Conservation (phyloP, 176 grass and related monocot species). For the Themeda triandra region DNA sequence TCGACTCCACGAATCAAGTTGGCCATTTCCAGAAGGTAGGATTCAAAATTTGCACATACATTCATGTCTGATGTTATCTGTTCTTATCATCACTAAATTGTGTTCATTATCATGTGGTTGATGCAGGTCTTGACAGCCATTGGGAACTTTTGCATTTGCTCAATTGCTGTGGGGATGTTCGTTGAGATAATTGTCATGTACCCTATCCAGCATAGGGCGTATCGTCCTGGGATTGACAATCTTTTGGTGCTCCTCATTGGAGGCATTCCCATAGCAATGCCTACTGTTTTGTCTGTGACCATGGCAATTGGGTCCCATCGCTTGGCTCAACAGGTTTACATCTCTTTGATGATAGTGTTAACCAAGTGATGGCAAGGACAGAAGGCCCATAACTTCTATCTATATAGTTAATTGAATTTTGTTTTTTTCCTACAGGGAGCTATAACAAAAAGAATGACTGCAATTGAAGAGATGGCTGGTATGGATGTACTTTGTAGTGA, state of each 20-base stretch:
- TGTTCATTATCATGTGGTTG: not conserved
- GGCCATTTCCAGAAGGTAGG: constrained; percentile 22
- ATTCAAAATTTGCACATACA: not conserved
- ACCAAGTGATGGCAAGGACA: not conserved
- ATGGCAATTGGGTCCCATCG: constrained; percentile 16
- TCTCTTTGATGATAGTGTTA: not conserved
- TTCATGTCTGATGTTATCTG: not conserved
- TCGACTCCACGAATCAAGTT: constrained; percentile 15
- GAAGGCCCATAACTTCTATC: not conserved
- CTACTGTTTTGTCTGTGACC: constrained; percentile 13
- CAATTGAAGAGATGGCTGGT: constrained; percentile 13
- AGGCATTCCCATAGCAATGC: constrained; percentile 12
- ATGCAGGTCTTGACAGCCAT: constrained; percentile 12
- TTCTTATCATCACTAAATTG: not conserved
- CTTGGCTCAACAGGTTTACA: constrained; percentile 9
- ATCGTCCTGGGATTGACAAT: constrained; percentile 17
- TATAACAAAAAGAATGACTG: constrained; percentile 16
- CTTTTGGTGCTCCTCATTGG: constrained; percentile 17
- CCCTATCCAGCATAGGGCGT: constrained; percentile 1
- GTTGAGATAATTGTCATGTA: constrained; percentile 20
- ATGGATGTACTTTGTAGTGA: constrained; percentile 18
- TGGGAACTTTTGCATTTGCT: constrained; percentile 16
- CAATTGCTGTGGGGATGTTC: constrained; percentile 16
- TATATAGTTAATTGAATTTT: not conserved
- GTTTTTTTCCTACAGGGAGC: not conserved